Conservation (phyloP, 805 yeast genomes). For the Schwanniomyces yamadae region DNA sequence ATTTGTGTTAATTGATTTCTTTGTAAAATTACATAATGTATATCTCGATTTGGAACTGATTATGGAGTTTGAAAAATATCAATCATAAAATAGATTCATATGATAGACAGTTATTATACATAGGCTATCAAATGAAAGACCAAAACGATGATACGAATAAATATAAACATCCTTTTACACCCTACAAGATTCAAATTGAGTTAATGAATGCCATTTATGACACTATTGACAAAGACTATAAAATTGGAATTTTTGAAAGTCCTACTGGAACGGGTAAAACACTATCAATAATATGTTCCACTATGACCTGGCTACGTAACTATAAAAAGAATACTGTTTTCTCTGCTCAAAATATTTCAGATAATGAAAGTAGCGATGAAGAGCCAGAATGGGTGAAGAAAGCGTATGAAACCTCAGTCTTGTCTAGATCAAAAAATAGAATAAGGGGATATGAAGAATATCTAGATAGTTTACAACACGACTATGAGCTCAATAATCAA, state of each 20-base stretch:
- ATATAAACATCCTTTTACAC: slow-evolving; percentile 76
- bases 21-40: too few species aligned
- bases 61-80: too few species aligned
- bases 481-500: slow-evolving; percentile 15
- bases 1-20: too few species aligned
- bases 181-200: slow-evolving; percentile 74
- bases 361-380: slow-evolving; percentile 36
- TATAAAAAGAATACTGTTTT: slow-evolving; percentile 29
- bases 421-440: slow-evolving; percentile 22
- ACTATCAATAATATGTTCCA: slow-evolving; percentile 77
- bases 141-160: slow-evolving; percentile 1
- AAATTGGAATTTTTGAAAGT: slow-evolving; percentile 81
- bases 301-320: slow-evolving; percentile 78
- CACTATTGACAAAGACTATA: slow-evolving; percentile 51
- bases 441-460: slow-evolving; percentile 42
- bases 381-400: slow-evolving; percentile 72
- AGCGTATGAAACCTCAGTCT: slow-evolving; percentile 30
- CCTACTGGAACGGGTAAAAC: slow-evolving; percentile 98
- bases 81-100: too few species aligned
- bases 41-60: too few species aligned
- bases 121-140: neutral
- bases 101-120: neutral
- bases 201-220: slow-evolving; percentile 76
- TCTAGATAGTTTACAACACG: slow-evolving; percentile 32
- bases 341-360: slow-evolving; percentile 12